A percentile compares a stretch with the other conserved stretches of the same genome.
These are phyloP conservation scores for Globomyces pollinis-pini DNA, from an alignment of 192 early-diverging fungal species.

Conservation along the genomic window DNA sequence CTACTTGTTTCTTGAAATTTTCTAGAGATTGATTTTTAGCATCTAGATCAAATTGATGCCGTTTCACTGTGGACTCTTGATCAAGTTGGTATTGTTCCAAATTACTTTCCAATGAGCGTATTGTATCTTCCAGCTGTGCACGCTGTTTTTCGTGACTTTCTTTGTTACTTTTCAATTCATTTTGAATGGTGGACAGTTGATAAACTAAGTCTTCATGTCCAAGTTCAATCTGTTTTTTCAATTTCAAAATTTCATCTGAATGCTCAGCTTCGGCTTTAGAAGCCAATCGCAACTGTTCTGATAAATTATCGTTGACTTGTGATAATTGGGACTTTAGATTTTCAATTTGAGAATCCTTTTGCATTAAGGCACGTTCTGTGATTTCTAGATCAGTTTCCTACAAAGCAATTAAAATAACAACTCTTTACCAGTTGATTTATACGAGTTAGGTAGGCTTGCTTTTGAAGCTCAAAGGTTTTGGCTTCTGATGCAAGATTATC, in stretches of 20 bases:
- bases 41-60: neutral
- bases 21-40: neutral
- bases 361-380: neutral
- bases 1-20: neutral
- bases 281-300: neutral
- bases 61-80: neutral
- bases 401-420: too few species aligned
- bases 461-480: neutral
- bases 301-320: neutral
- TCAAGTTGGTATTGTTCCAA: conserved; percentile 5
- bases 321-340: neutral
- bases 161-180: neutral
- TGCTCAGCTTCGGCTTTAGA: neutral
- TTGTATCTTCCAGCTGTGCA: conserved; percentile 1
- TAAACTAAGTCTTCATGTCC: neutral
- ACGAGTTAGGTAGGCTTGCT: conserved; percentile 8
- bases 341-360: neutral
- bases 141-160: neutral
- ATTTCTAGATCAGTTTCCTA: conserved; percentile 10
- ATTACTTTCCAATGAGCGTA: conserved; percentile 1
- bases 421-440: neutral
- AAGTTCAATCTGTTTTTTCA: neutral
- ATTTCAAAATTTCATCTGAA: neutral
- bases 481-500: neutral
- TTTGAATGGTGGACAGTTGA: neutral